Evolutionary conservation across 2,329 filamentous ascomycete genomes (phyloP).

Genomic region (Cordyceps pruinosa): DNA sequence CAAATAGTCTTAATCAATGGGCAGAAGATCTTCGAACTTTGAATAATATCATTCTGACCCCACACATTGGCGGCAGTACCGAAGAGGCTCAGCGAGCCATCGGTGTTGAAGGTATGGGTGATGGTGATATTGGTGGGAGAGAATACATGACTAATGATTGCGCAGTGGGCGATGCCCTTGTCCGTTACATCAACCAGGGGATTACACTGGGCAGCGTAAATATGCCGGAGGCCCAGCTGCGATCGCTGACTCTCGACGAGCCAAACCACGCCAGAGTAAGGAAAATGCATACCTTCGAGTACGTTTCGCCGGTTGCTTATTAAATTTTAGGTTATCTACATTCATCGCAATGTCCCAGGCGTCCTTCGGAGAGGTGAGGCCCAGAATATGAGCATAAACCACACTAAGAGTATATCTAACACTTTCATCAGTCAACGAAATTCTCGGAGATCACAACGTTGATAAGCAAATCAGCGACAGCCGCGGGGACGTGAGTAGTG

Average conservation of each 20-base stretch:
- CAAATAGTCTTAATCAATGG: conserved; percentile 73
- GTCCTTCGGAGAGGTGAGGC: conserved; percentile 73
- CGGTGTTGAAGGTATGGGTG: conserved; percentile 64
- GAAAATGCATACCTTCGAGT: neutral
- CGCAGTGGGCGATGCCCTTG: conserved; percentile 72
- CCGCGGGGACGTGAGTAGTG: conserved; percentile 65
- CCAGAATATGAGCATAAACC: conserved; percentile 6
- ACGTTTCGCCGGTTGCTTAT: conserved; percentile 14
- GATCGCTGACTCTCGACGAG: conserved; percentile 85
- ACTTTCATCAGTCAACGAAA: conserved; percentile 67
- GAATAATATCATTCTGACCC: conserved; percentile 90
- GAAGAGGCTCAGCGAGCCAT: conserved; percentile 97
- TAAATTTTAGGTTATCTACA: conserved; percentile 66
- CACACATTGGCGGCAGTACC: conserved; percentile 94
- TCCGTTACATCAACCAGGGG: conserved; percentile 94
- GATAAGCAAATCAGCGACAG: conserved; percentile 98
- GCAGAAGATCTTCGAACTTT: conserved; percentile 75
- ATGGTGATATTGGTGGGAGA: neutral
- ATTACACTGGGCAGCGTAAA: conserved; percentile 89
- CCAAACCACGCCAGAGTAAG: conserved; percentile 73
- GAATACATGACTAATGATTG: conserved; percentile 14
- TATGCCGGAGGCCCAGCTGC: conserved; percentile 87
- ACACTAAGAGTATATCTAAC: neutral
- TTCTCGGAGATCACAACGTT: conserved; percentile 91
- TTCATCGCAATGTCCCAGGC: conserved; percentile 94